Base-by-base conservation (phyloP, 2,329 filamentous ascomycete species). In the Trichoderma sp. region DNA sequence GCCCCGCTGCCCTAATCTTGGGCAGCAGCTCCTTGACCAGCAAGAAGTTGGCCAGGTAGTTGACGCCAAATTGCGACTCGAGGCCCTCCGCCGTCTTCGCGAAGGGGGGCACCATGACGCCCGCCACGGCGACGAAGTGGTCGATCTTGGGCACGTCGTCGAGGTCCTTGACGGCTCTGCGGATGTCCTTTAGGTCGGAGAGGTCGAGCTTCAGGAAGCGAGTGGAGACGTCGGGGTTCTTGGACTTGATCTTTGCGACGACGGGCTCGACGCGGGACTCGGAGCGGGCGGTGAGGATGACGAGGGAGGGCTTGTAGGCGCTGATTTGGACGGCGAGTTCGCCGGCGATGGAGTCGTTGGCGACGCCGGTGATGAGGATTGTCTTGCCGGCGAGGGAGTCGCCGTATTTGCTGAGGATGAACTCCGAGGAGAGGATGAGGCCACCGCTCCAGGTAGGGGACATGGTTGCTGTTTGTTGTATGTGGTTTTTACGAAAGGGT, bases 41-140 rank as follows among this genome's bases (percentile, higher is more conserved):
- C 0, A 88, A 80, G 78, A 88, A 88, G 73, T 88, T 85, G 6
- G 79, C 81, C 4, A 89, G 76, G 74, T 88, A 84, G 74, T 88
- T 88, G 7, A 82, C 84, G 34, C 82, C 86, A 73, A 88, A 84
- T 71, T 88, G 86, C 0, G 76, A 76, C 73, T 76, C 75, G 17
- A 76, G 61, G 0, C 75, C 75, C 5, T 76, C 71, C 1, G 55
- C 72, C 1, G 75, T 76, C 63, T 73, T 74, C 12, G 39, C 28
- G 30, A 34, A 73, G 6, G 68, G 68, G 2, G 68, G 68, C 26
- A 62, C 32, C 73, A 74, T 73, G 28, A 73, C 58, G 4, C 73
- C 71, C 2, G 71, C 73, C 17, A 73, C 71, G 39, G 65, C 66
- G 2, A 68, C 72, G 12, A 73, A 15, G 58, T 73, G 72, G 39